Evolutionary conservation across 2,329 filamentous ascomycete genomes (phyloP).

Genomic region (Lachnum nothofagi): DNA sequence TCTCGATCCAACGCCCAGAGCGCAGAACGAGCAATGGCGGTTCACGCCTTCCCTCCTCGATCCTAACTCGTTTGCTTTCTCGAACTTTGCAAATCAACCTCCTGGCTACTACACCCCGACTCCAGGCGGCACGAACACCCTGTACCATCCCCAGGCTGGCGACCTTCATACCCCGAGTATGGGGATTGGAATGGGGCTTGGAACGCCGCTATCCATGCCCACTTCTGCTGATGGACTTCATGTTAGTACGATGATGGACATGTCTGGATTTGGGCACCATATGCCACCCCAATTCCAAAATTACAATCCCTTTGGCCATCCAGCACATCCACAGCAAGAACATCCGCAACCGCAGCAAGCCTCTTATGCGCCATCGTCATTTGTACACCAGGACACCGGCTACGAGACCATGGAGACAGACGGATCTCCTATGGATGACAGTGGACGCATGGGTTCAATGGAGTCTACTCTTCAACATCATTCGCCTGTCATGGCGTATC

Average conservation of each 20-base stretch:
- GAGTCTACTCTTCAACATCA: conserved; percentile 58
- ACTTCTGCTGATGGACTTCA: conserved; percentile 62
- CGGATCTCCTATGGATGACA: conserved; percentile 59
- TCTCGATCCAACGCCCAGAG: conserved; percentile 76
- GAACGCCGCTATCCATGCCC: conserved; percentile 74
- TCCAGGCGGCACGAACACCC: conserved; percentile 70
- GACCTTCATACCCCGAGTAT: conserved; percentile 83
- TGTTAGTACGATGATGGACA: conserved; percentile 55
- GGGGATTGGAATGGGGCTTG: conserved; percentile 53
- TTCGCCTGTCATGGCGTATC: conserved; percentile 55
- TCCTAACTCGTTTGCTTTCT: conserved; percentile 75
- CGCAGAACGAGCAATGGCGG: conserved; percentile 74
- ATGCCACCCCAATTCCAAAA: conserved; percentile 56
- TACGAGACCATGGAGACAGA: conserved; percentile 78
- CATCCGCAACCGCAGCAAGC: conserved; percentile 42
- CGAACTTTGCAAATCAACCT: conserved; percentile 71
- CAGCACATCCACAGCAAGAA: conserved; percentile 34
- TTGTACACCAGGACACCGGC: conserved; percentile 72
- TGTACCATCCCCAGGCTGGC: conserved; percentile 78
- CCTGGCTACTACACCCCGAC: conserved; percentile 85
- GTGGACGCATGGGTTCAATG: conserved; percentile 50
- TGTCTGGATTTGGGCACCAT: conserved; percentile 57
- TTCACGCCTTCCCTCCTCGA: conserved; percentile 88
- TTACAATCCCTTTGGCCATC: conserved; percentile 66
- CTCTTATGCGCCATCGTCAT: conserved; percentile 71